Conservation (phyloP, 257 asterid species). For the Solanum chilense region DNA sequence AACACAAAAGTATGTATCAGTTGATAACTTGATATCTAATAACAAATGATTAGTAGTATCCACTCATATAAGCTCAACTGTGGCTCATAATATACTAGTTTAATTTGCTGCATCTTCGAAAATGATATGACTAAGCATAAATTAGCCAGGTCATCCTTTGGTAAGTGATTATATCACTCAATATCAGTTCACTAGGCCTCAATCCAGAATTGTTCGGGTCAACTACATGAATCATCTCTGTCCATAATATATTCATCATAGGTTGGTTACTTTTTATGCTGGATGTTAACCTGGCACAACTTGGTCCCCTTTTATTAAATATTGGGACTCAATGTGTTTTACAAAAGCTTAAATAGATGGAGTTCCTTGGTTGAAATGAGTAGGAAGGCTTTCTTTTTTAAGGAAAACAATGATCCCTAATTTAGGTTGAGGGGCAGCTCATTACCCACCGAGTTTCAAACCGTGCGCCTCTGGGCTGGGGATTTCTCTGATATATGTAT, state of each 20-base stretch:
- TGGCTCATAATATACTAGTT: neutral
- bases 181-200: neutral
- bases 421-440: neutral
- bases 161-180: neutral
- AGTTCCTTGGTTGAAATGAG: neutral
- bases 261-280: neutral
- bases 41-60: neutral
- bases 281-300: neutral
- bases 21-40: neutral
- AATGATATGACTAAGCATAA: neutral
- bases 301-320: neutral
- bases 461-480: neutral
- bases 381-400: neutral
- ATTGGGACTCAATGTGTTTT: neutral
- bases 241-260: neutral
- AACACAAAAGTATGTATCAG: neutral
- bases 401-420: neutral
- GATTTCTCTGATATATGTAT: neutral
- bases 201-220: neutral
- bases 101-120: neutral
- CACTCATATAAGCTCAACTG: neutral
- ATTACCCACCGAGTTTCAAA: neutral
- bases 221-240: neutral
- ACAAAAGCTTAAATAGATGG: neutral
- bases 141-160: neutral